Evolutionary conservation across 345 rosid genomes (phyloP).

Genomic region (Odontarrhena argentea): DNA sequence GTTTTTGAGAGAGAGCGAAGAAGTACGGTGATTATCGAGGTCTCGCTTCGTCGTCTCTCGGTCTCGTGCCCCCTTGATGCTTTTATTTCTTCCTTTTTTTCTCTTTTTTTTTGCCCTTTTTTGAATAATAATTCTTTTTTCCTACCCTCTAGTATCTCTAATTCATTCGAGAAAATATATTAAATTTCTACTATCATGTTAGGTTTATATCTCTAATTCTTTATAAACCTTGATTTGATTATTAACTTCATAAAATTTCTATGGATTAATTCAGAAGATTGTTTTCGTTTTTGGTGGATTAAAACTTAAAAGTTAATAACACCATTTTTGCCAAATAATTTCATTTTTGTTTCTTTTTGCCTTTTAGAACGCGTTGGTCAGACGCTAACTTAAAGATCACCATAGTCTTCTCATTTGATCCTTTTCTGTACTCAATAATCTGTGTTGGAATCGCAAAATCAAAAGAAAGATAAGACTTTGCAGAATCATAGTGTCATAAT

Average conservation of each 20-base stretch:
- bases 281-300: too few relatives aligned
- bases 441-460: not conserved
- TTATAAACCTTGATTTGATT: not conserved
- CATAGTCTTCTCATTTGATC: not conserved
- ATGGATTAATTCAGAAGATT: not conserved
- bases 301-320: too few relatives aligned
- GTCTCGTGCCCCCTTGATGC: slow-evolving; percentile 20
- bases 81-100: slow-evolving; percentile 5
- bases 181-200: too few relatives aligned
- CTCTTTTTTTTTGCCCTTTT: not conserved
- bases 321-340: not conserved
- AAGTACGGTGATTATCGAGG: slow-evolving; percentile 20
- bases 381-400: slow-evolving; percentile 31
- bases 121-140: not conserved
- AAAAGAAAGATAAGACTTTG: not conserved
- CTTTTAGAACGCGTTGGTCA: slow-evolving; percentile 32
- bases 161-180: not conserved
- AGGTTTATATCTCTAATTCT: too few relatives aligned
- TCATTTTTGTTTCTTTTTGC: not conserved
- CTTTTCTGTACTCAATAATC: not conserved
- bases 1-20: slow-evolving; percentile 30
- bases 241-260: not conserved
- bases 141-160: not conserved
- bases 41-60: slow-evolving; percentile 33
- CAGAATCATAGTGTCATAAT: not conserved